These are phyloP conservation scores for Staphylotrichum tortipilum DNA, from an alignment of 495 filamentous ascomycete genomes.

Conservation along the genomic window DNA sequence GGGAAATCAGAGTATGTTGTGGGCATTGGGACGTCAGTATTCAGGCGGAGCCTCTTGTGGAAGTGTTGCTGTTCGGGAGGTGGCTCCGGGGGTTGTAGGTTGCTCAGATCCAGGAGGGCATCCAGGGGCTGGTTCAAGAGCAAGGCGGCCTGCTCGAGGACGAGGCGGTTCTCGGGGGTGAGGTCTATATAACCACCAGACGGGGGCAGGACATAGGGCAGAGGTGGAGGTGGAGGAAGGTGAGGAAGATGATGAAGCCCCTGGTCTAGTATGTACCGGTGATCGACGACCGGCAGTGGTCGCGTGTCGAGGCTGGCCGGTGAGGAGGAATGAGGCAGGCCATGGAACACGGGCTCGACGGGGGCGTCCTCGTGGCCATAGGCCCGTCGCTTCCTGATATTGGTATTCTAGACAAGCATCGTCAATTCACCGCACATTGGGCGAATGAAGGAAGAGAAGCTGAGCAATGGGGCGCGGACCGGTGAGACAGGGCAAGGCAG, in stretches of 20 bases:
- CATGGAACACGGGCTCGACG: slow-evolving; percentile 31
- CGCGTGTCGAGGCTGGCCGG: slow-evolving; percentile 21
- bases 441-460: slow-evolving; percentile 10
- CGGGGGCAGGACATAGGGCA: slow-evolving; percentile 21
- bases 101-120: slow-evolving; percentile 12
- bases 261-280: slow-evolving; percentile 35
- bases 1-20: slow-evolving; percentile 9
- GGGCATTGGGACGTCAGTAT: slow-evolving; percentile 24
- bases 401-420: slow-evolving; percentile 40
- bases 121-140: slow-evolving; percentile 11
- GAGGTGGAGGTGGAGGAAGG: no score
- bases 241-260: no score
- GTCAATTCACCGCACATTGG: slow-evolving; percentile 38
- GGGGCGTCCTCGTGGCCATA: slow-evolving; percentile 34
- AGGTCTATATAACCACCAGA: slow-evolving; percentile 19
- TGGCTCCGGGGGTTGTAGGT: neutral
- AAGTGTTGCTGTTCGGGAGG: slow-evolving; percentile 9
- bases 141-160: slow-evolving; percentile 30
- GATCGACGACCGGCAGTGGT: slow-evolving; percentile 24
- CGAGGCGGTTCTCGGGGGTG: slow-evolving; percentile 25
- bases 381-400: slow-evolving; percentile 41
- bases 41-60: slow-evolving; percentile 32
- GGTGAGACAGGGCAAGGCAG: slow-evolving; percentile 19
- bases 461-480: slow-evolving; percentile 20
- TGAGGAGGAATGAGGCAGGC: slow-evolving; percentile 25